Evolutionary conservation across 2,329 filamentous ascomycete species (phyloP).

Genomic region (Endoconidiophora laricicola): DNA sequence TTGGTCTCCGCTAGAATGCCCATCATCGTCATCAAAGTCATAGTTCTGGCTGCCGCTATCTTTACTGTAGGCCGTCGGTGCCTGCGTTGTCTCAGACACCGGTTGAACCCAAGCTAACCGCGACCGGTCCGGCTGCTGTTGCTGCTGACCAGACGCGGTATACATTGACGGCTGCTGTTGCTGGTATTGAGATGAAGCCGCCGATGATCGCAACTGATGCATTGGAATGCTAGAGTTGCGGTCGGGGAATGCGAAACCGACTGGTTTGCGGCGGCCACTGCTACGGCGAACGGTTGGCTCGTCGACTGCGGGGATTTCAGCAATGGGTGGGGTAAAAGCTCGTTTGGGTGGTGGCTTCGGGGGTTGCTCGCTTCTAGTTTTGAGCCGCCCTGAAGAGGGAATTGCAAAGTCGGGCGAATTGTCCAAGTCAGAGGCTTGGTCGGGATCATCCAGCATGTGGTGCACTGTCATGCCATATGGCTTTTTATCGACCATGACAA

Average conservation of each 20-base stretch:
- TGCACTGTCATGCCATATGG: conserved; percentile 92
- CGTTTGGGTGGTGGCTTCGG: neutral
- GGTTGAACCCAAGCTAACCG: neutral
- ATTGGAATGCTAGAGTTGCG: neutral
- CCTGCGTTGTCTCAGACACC: neutral
- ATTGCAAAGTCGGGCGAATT: neutral
- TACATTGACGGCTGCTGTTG: conserved; percentile 5
- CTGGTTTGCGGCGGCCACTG: conserved; percentile 7
- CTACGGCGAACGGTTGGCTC: conserved; percentile 4
- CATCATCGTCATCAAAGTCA: conserved; percentile 13
- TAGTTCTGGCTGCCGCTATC: no score
- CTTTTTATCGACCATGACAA: conserved; percentile 69
- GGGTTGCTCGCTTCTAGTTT: neutral
- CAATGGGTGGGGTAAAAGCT: neutral
- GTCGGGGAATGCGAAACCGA: neutral
- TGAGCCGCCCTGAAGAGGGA: neutral
- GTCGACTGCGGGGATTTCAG: neutral
- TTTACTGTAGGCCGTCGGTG: no score
- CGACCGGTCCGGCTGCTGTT: neutral
- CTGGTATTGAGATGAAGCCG: neutral
- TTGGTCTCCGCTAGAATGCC: conserved; percentile 15
- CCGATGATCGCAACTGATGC: neutral
- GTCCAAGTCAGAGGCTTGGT: conserved; percentile 17
- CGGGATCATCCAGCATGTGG: conserved; percentile 73
- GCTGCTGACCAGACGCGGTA: neutral